A percentile compares a stretch with the other conserved stretches of the same genome.
Evolutionary conservation across 2,329 filamentous ascomycete species (phyloP).

Genomic region (Epicoccum sorghinum): DNA sequence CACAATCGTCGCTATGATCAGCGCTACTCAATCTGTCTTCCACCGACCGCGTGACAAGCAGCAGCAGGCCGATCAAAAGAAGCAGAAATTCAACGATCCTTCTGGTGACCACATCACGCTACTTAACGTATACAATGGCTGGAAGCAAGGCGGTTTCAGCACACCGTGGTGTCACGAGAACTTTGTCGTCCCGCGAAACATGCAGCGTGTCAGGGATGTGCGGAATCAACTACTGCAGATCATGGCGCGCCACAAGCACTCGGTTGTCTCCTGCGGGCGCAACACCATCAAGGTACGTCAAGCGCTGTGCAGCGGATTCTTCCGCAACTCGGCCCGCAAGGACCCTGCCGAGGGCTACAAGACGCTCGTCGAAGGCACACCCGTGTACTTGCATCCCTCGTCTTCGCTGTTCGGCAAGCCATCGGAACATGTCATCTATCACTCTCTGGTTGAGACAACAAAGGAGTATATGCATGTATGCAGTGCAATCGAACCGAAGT

Average conservation of each 20-base stretch:
- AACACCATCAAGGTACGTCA: slow-evolving; percentile 87
- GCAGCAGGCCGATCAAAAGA: slow-evolving; percentile 94
- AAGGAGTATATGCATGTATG: slow-evolving; percentile 99
- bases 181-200: slow-evolving; percentile 90
- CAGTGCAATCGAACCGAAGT: slow-evolving; percentile 91
- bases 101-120: slow-evolving; percentile 93
- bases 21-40: slow-evolving; percentile 78
- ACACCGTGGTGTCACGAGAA: slow-evolving; percentile 97
- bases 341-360: slow-evolving; percentile 97
- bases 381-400: slow-evolving; percentile 91
- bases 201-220: slow-evolving; percentile 89
- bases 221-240: slow-evolving; percentile 90
- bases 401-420: slow-evolving; percentile 94
- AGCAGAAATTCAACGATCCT: slow-evolving; percentile 95
- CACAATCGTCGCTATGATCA: slow-evolving; percentile 78
- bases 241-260: slow-evolving; percentile 88
- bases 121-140: slow-evolving; percentile 96
- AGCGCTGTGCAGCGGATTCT: slow-evolving; percentile 91
- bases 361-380: slow-evolving; percentile 92
- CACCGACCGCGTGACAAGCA: slow-evolving; percentile 98
- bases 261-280: slow-evolving; percentile 81
- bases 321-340: slow-evolving; percentile 92
- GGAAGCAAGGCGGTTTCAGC: slow-evolving; percentile 83
- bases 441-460: slow-evolving; percentile 87
- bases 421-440: slow-evolving; percentile 94